Evolutionary conservation across 2,329 filamentous ascomycete species (phyloP).

Genomic region (Myriosclerotinia curreyana): DNA sequence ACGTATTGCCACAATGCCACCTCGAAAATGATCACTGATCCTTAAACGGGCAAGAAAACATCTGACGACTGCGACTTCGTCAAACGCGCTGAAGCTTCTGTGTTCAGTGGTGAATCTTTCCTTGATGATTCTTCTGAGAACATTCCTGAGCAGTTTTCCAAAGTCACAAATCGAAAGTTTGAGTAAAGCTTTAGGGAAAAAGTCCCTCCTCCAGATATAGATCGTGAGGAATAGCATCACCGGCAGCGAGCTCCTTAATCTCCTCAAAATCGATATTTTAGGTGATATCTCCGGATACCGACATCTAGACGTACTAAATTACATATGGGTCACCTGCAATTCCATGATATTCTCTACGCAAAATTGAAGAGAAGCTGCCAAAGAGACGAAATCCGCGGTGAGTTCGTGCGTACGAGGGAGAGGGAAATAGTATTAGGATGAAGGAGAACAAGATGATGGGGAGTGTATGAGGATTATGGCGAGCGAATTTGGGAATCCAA

Average conservation of each 20-base stretch:
- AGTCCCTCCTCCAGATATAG: neutral
- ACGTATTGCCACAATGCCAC: slow-evolving; percentile 37
- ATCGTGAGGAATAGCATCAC: neutral
- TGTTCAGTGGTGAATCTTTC: slow-evolving; percentile 8
- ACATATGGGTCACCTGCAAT: slow-evolving; percentile 33
- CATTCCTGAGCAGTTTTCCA: neutral
- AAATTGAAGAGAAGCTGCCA: slow-evolving; percentile 38
- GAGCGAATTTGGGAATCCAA: slow-evolving; percentile 34
- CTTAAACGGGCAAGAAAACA: slow-evolving; percentile 34
- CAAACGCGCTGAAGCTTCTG: slow-evolving; percentile 28
- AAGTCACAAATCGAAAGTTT: neutral
- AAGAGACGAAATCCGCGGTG: slow-evolving; percentile 36
- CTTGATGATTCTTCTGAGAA: neutral
- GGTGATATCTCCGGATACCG: slow-evolving; percentile 36
- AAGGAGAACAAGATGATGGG: slow-evolving; percentile 35
- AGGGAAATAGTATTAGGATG: slow-evolving; percentile 24
- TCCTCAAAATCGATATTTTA: slow-evolving; percentile 36
- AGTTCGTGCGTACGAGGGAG: slow-evolving; percentile 37
- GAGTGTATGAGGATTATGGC: slow-evolving; percentile 40
- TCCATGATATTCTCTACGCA: slow-evolving; percentile 34
- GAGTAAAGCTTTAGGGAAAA: neutral
- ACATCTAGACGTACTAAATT: slow-evolving; percentile 42
- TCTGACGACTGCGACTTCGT: slow-evolving; percentile 39
- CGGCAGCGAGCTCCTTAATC: slow-evolving; percentile 27
- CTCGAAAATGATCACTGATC: slow-evolving; percentile 35